Evolutionary conservation across 768 basidiomycete genomes (phyloP), one percentile per base, ranked within the genome.

Genomic region (Paxillus rubicundulus): DNA sequence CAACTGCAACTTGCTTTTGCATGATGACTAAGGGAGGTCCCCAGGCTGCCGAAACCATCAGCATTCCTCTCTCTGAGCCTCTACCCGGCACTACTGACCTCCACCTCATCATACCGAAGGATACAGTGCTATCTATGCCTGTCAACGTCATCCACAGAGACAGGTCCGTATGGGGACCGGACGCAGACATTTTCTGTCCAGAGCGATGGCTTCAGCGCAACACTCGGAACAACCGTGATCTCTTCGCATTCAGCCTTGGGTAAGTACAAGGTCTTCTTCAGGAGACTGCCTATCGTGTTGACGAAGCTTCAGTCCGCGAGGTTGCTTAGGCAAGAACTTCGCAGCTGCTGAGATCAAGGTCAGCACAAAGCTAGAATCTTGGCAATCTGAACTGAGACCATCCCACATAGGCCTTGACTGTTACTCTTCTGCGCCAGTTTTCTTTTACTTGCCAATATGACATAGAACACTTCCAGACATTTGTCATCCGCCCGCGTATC

Each of bases 381-480:
- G 72, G 62, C 66, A 10, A n/a, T 17, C 14, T 10, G 10, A 28
- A 18, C 47, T 47, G 40, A 55, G 27, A 49, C n/a, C 6, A 28
- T 18, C 33, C 28, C 33, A 39, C 34, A 45, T 24, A 70, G 70
- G 72, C 67, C n/a, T 68, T 83, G 47, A 70, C 75, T 27, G 64
- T 80, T 20, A 74, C 77, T 10, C 76, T 86, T 32, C 62, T 85
- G 58, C 76, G 71, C 30, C 76, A 78, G 32, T 86, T 83, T 61
- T 72, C 76, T 8, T 83, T 85, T 59, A 67, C 74, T 3, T 80
- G 79, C 54, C 63, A 71, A 18, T 59, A 71, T 45, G 71, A 82
- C 33, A 84, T 85, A 43, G 83, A 85, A 58, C 62, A 80, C 20
- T 85, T 85, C 64, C 82, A 84, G 58, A 82, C 82, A 47, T 85